phyloP scores from a whole-genome alignment of 2,329 filamentous ascomycete species.

The Claviceps sp. region DNA sequence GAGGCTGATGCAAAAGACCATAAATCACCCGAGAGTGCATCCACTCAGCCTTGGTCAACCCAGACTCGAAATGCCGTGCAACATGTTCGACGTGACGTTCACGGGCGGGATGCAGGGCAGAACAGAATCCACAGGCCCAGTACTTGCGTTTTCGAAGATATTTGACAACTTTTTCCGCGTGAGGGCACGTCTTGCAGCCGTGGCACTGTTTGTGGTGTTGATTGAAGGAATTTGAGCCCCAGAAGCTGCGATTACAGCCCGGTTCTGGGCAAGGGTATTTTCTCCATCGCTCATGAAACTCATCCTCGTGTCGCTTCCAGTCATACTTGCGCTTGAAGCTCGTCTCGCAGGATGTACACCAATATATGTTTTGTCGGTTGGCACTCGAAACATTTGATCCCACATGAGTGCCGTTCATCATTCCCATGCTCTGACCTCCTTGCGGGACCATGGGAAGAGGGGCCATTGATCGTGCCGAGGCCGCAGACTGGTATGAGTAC shows the following conservation, averaged over 20 bases:
- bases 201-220: constrained; percentile 55
- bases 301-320: constrained; percentile 57
- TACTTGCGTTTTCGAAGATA: constrained; percentile 51
- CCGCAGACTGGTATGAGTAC: constrained; percentile 26
- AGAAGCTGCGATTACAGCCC: constrained; percentile 53
- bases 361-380: constrained; percentile 35
- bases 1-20: constrained; percentile 51
- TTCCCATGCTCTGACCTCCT: constrained; percentile 13
- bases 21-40: constrained; percentile 57
- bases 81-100: constrained; percentile 58
- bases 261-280: constrained; percentile 53
- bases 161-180: constrained; percentile 49
- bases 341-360: constrained; percentile 47
- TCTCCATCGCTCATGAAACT: constrained; percentile 55
- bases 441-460: constrained; percentile 23
- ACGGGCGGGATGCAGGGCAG: constrained; percentile 45
- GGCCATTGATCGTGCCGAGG: constrained; percentile 21
- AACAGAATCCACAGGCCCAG: constrained; percentile 58
- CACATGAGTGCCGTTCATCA: constrained; percentile 20
- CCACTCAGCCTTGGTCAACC: constrained; percentile 52
- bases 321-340: constrained; percentile 56
- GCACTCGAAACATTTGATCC: constrained; percentile 15
- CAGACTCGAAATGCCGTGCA: constrained; percentile 51
- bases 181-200: constrained; percentile 50
- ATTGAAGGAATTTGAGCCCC: constrained; percentile 54